phyloP scores from a whole-genome alignment of 345 rosid species.

The Citrus sinensis region DVS_A1.0 CM039163.1:6807001-6807500 shows the following conservation, averaged over 20 bases:
- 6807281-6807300: slow-evolving; percentile 71
- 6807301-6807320: slow-evolving; percentile 72
- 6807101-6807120: slow-evolving; percentile 74
- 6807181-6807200: slow-evolving; percentile 68
- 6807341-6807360: neutral
- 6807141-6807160: slow-evolving; percentile 59
- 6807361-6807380: neutral
- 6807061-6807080: slow-evolving; percentile 72
- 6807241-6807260: slow-evolving; percentile 72
- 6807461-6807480: slow-evolving; percentile 70
- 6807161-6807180: slow-evolving; percentile 47
- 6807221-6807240: slow-evolving; percentile 71
- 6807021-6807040: slow-evolving; percentile 56
- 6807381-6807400: slow-evolving; percentile 7
- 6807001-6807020: slow-evolving; percentile 67
- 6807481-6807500: slow-evolving; percentile 66
- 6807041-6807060: slow-evolving; percentile 57
- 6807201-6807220: slow-evolving; percentile 63
- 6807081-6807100: slow-evolving; percentile 64
- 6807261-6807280: slow-evolving; percentile 50
- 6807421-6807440: slow-evolving; percentile 61
- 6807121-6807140: slow-evolving; percentile 62
- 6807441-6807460: slow-evolving; percentile 77
- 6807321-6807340: slow-evolving; percentile 43
- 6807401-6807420: slow-evolving; percentile 3